These are phyloP conservation scores for Suhomyces wounanorum DNA, from an alignment of 1,139 yeast species.

Conservation along the genomic window DNA sequence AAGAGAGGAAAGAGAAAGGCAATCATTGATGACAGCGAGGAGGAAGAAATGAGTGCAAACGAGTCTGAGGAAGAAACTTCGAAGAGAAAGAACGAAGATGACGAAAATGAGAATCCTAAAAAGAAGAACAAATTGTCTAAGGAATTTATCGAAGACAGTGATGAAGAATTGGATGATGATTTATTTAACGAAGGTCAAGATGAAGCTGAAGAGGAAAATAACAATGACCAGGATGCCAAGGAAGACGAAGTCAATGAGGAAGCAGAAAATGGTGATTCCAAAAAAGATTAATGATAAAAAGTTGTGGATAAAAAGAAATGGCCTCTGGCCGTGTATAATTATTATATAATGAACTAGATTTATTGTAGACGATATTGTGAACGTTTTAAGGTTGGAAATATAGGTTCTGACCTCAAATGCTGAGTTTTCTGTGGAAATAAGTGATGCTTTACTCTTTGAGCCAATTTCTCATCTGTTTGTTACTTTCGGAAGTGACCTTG, in stretches of 20 bases:
- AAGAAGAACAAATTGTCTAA: conserved; percentile 43
- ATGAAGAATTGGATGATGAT: conserved; percentile 44
- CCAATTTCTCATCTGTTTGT: conserved; percentile 69
- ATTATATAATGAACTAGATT: conserved; percentile 3
- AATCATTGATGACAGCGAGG: conserved; percentile 25
- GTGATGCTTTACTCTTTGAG: conserved; percentile 10
- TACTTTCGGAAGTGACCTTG: conserved; percentile 59
- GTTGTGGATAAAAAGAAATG: conserved; percentile 18
- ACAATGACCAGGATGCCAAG: conserved; percentile 14
- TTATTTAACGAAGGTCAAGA: conserved; percentile 18
- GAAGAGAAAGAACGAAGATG: conserved; percentile 19
- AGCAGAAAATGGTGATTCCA: conserved; percentile 6
- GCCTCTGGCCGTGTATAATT: conserved; percentile 2
- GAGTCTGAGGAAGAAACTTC: conserved; percentile 15
- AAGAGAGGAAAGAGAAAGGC: conserved; percentile 25
- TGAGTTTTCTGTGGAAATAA: not conserved
- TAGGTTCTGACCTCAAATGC: not conserved
- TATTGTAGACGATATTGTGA: not conserved
- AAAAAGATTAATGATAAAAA: conserved; percentile 24
- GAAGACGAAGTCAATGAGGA: conserved; percentile 23
- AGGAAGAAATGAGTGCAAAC: conserved; percentile 17
- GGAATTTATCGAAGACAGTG: conserved; percentile 57
- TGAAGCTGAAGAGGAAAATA: conserved; percentile 18
- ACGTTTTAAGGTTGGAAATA: not conserved
- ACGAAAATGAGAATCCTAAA: conserved; percentile 24